Conservation (phyloP, 139 green algal genomes). For the Pleodorina starrii region DNA sequence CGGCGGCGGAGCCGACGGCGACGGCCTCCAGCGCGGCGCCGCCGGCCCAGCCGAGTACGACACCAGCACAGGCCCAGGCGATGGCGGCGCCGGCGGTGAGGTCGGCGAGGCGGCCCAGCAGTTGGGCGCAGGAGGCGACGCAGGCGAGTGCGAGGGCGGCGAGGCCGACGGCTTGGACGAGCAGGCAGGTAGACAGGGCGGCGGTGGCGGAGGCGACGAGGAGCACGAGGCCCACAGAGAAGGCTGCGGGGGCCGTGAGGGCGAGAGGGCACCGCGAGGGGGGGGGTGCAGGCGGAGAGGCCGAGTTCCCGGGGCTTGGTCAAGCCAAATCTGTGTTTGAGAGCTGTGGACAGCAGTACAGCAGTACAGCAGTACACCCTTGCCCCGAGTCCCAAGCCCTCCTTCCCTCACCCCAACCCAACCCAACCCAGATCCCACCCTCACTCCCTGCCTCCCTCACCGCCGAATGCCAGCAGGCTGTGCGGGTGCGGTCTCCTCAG, state of each 20-base stretch:
- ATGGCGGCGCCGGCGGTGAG: background rate
- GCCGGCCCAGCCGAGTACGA: background rate
- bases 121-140: background rate
- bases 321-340: no score
- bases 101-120: background rate
- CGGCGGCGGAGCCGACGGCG: background rate
- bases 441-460: no score
- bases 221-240: constrained; percentile 11
- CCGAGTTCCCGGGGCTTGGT: no score
- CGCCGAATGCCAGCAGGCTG: background rate
- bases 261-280: no score
- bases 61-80: no score
- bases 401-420: no score
- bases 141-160: background rate
- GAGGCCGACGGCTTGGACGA: background rate
- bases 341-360: no score
- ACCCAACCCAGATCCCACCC: no score
- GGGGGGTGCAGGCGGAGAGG: no score
- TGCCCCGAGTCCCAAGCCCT: no score
- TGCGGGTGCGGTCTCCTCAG: constrained; percentile 2
- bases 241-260: constrained; percentile 4
- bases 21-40: background rate
- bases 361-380: no score
- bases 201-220: constrained; percentile 4
- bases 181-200: background rate